These are phyloP conservation scores for Aspergillus quadricinctus DNA, from an alignment of 2,329 filamentous ascomycete species.

Conservation along the genomic window DNA sequence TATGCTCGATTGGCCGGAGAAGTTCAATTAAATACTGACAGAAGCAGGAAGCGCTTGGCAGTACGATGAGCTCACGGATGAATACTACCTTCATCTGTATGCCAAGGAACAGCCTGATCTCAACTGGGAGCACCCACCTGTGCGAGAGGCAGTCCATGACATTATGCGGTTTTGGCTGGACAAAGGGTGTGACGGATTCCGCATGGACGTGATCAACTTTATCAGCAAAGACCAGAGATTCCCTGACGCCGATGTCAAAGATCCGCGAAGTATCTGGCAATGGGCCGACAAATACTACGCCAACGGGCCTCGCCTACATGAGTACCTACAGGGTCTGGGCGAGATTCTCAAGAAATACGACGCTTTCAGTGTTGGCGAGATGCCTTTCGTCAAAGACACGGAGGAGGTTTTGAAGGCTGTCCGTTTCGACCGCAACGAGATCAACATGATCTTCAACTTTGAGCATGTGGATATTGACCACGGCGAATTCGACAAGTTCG, in stretches of 20 bases:
- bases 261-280: conserved; percentile 26
- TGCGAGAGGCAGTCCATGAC: conserved; percentile 65
- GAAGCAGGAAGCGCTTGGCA: conserved; percentile 41
- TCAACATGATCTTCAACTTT: conserved; percentile 72
- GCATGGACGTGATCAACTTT: conserved; percentile 71
- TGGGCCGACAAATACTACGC: conserved; percentile 44
- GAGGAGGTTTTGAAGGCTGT: conserved; percentile 53
- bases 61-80: conserved; percentile 66
- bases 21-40: not conserved
- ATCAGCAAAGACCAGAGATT: conserved; percentile 61
- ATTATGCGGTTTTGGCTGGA: conserved; percentile 77
- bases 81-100: conserved; percentile 76
- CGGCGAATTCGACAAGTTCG: conserved; percentile 47
- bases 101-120: conserved; percentile 73
- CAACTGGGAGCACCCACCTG: conserved; percentile 74
- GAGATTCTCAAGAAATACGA: conserved; percentile 52
- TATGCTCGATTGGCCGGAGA: conserved; percentile 6
- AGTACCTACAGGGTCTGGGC: conserved; percentile 48
- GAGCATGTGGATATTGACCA: conserved; percentile 62
- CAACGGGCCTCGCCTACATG: conserved; percentile 48
- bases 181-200: conserved; percentile 67
- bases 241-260: conserved; percentile 40
- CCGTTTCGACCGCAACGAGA: conserved; percentile 52
- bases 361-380: conserved; percentile 58
- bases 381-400: conserved; percentile 49